Conservation (phyloP, 768 basidiomycete genomes). For the Podaxis mareebaensis region DNA sequence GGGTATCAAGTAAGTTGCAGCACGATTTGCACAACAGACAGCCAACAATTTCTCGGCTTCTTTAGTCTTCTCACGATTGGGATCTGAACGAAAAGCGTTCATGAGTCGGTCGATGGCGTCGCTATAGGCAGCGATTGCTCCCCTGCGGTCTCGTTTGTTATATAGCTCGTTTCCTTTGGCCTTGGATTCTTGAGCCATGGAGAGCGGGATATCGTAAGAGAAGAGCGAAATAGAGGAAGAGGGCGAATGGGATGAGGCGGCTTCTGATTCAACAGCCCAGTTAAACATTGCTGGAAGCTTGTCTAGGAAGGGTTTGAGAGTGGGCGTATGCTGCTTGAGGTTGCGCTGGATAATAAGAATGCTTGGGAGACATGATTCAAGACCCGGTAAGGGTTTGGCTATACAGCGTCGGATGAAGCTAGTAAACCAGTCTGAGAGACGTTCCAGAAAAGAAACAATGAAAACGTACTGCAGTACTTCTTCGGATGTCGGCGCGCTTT, state of each 20-base stretch:
- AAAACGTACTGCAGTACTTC: slow-evolving; percentile 16
- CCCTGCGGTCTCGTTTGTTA: neutral
- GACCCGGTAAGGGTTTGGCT: slow-evolving; percentile 17
- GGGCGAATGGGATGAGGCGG: neutral
- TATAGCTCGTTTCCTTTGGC: slow-evolving; percentile 11
- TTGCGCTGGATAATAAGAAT: slow-evolving; percentile 17
- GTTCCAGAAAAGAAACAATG: neutral
- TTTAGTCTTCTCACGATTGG: slow-evolving; percentile 6
- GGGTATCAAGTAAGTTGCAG: slow-evolving; percentile 7
- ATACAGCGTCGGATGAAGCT: slow-evolving; percentile 21
- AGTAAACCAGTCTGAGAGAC: neutral
- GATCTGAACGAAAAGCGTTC: slow-evolving; percentile 16
- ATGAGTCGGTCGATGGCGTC: slow-evolving; percentile 15
- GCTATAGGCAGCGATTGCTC: slow-evolving; percentile 13
- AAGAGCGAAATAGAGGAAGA: slow-evolving; percentile 1
- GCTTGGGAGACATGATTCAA: slow-evolving; percentile 17
- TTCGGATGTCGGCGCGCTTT: slow-evolving; percentile 9
- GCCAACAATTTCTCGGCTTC: slow-evolving; percentile 14
- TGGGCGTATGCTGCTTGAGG: slow-evolving; percentile 16
- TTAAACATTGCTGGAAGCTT: slow-evolving; percentile 17
- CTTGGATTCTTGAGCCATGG: slow-evolving; percentile 9
- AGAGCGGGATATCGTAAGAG: slow-evolving; percentile 1
- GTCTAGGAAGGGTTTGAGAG: slow-evolving; percentile 21
- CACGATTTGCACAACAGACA: slow-evolving; percentile 12
- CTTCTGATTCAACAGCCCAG: slow-evolving; percentile 16